phyloP scores from a whole-genome alignment of 352 stramenopile species.

The Globisporangium yorkense region DNA sequence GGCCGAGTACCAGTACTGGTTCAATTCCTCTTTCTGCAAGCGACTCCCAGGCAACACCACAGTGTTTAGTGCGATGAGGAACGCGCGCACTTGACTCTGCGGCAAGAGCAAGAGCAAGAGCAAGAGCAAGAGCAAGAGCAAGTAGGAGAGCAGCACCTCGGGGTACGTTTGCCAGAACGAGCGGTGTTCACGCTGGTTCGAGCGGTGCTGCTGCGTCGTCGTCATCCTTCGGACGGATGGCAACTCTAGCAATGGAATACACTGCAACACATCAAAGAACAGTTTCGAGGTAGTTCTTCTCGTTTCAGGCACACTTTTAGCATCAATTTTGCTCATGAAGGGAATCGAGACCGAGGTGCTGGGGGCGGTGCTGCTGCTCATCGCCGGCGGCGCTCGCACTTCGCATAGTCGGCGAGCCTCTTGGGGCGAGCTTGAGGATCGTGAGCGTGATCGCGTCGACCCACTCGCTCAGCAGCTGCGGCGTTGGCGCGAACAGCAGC shows the following conservation, averaged over 20 bases:
- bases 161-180: conserved; percentile 70
- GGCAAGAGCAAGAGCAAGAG: not conserved
- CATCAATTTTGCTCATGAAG: not conserved
- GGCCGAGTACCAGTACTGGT: conserved; percentile 95
- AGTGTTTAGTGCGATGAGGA: too few relatives aligned
- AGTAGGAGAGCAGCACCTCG: conserved; percentile 26
- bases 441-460: conserved; percentile 47
- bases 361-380: too few relatives aligned
- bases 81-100: too few relatives aligned
- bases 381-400: not conserved
- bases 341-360: too few relatives aligned
- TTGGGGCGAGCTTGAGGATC: conserved; percentile 24
- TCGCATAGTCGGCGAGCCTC: conserved; percentile 3
- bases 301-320: too few relatives aligned
- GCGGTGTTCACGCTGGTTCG: conserved; percentile 18
- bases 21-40: conserved; percentile 89
- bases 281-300: not conserved
- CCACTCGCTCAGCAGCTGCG: conserved; percentile 46
- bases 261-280: too few relatives aligned
- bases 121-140: not conserved
- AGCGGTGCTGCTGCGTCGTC: conserved; percentile 7
- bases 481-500: conserved; percentile 52
- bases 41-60: not conserved
- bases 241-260: too few relatives aligned
- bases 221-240: not conserved